Conservation (phyloP, 108 stramenopile genomes). For the Cyclotella atomus region DNA sequence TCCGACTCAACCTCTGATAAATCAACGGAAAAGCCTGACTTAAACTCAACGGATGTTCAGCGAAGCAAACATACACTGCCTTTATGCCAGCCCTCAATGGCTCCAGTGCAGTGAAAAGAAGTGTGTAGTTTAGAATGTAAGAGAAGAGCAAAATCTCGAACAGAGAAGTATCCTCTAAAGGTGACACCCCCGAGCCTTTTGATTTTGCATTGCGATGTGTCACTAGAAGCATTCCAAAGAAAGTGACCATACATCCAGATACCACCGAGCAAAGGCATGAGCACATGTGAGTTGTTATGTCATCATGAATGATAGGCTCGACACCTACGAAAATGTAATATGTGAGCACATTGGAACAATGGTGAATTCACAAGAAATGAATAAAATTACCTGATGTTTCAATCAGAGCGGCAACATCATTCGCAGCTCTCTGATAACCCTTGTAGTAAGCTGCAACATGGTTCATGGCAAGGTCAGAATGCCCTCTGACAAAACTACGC, state of each 20-base stretch:
- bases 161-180: conserved; percentile 52
- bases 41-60: conserved; percentile 78
- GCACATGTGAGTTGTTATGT: conserved; percentile 83
- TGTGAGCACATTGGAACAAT: not conserved
- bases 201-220: conserved; percentile 52
- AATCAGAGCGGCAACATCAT: conserved; percentile 76
- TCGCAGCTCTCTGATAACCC: conserved; percentile 76
- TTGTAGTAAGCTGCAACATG: conserved; percentile 86
- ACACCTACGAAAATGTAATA: conserved; percentile 54
- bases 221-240: conserved; percentile 62
- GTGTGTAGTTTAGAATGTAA: conserved; percentile 74
- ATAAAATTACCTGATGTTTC: conserved; percentile 75
- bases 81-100: conserved; percentile 84
- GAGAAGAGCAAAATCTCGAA: conserved; percentile 71
- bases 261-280: conserved; percentile 47
- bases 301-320: conserved; percentile 85
- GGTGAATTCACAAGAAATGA: not conserved
- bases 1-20: conserved; percentile 79
- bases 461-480: conserved; percentile 84
- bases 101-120: conserved; percentile 87
- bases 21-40: conserved; percentile 85
- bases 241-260: conserved; percentile 66
- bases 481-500: conserved; percentile 69
- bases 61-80: conserved; percentile 86
- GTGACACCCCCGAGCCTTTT: not conserved